Percentiles rank a stretch among this genome's conserved stretches.
Conservation (phyloP, 805 yeast species). For the Torulaspora gathmanii region DNA sequence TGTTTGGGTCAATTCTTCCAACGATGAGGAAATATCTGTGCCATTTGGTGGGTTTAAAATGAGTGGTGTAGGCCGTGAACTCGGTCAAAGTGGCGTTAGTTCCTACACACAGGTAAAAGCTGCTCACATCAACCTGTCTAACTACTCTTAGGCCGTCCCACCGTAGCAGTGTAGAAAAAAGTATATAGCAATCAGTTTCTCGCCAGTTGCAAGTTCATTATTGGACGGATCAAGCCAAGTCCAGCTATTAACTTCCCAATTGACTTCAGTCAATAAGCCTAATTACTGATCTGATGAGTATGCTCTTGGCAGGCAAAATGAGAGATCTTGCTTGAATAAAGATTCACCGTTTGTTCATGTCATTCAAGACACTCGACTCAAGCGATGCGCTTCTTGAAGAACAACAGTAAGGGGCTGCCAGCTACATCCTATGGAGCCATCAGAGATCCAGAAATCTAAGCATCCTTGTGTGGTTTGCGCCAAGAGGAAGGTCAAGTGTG, state of each 20-base stretch:
- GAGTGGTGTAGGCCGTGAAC: conserved; percentile 78
- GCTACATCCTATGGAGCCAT: conserved; percentile 5
- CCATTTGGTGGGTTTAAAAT: conserved; percentile 82
- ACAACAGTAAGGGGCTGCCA: background rate
- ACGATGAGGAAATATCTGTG: conserved; percentile 55
- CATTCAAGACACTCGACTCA: background rate
- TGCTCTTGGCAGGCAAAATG: background rate
- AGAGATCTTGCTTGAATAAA: background rate
- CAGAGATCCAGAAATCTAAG: conserved; percentile 16
- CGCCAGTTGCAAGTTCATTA: no score
- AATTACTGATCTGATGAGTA: no score
- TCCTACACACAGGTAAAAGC: conserved; percentile 72
- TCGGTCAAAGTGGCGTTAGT: conserved; percentile 68
- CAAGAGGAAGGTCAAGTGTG: conserved; percentile 34
- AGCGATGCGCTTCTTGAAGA: background rate
- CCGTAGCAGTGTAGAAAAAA: background rate
- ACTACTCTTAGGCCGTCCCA: background rate
- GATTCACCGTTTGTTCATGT: background rate
- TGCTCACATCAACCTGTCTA: conserved; percentile 47
- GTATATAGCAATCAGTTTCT: no score
- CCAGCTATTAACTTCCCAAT: no score
- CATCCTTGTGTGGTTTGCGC: conserved; percentile 30
- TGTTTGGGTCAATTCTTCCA: conserved; percentile 65
- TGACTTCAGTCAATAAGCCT: background rate
- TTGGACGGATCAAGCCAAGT: no score